phyloP scores from a whole-genome alignment of 2,329 filamentous ascomycete genomes.

The Alternaria arborescens region DNA sequence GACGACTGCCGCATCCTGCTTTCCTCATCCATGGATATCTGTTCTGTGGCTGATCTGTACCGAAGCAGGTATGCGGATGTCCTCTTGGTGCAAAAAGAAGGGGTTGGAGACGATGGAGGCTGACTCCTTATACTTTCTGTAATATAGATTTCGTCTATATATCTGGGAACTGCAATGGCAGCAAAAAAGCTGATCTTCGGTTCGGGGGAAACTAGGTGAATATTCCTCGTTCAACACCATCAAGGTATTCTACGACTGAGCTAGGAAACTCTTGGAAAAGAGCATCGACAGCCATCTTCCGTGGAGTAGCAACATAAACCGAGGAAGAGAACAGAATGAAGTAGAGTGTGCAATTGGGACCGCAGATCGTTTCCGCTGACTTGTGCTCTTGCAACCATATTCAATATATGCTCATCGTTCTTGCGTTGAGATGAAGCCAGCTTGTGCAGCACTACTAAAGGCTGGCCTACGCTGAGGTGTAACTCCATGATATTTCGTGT shows the following conservation, averaged over 20 bases:
- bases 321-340: not conserved
- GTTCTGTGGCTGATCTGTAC: not conserved
- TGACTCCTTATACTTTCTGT: not conserved
- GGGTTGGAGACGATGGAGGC: not conserved
- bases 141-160: not conserved
- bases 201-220: not conserved
- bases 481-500: accelerated
- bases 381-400: not conserved
- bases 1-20: not conserved
- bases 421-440: not conserved
- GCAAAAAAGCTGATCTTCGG: not conserved
- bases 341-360: accelerated
- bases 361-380: not conserved
- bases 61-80: not conserved
- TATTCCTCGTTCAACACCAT: not conserved
- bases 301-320: not conserved
- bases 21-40: not conserved
- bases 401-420: not conserved
- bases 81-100: not conserved
- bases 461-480: not conserved
- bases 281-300: not conserved
- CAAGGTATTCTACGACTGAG: not conserved
- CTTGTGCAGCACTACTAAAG: not conserved
- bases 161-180: not conserved
- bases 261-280: not conserved